These are phyloP conservation scores for Mycosarcoma maydis DNA, from an alignment of 1,284 basidiomycete genomes.

Conservation along the genomic window DNA sequence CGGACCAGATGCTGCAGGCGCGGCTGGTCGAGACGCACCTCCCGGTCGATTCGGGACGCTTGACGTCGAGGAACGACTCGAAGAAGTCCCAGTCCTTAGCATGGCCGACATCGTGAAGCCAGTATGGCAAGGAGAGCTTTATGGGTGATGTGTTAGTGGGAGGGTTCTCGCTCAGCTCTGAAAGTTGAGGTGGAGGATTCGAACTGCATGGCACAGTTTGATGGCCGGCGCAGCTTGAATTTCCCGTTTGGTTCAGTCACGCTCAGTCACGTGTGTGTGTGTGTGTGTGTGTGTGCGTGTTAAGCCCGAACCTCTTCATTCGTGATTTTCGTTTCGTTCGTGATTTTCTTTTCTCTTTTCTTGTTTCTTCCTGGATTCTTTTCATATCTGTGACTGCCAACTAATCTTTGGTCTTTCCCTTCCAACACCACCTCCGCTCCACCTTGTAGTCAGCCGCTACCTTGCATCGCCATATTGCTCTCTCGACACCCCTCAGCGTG, in stretches of 20 bases:
- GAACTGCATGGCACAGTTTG: neutral
- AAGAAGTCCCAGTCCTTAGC: conserved; percentile 25
- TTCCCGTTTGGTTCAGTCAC: neutral
- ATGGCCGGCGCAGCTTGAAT: neutral
- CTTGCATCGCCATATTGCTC: neutral
- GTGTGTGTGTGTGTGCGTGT: too few relatives aligned
- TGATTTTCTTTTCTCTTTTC: too few relatives aligned
- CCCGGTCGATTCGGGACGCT: conserved; percentile 18
- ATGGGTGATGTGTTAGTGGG: neutral
- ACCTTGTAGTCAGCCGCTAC: neutral
- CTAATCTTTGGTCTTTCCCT: neutral
- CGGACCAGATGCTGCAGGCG: conserved; percentile 16
- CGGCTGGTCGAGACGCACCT: conserved; percentile 34
- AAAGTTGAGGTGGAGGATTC: neutral
- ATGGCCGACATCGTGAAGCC: conserved; percentile 20
- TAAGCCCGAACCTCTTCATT: neutral
- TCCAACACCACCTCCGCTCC: conserved; percentile 2
- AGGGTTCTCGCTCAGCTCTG: too few relatives aligned
- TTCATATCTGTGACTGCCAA: neutral
- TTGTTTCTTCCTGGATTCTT: too few relatives aligned
- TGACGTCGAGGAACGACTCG: conserved; percentile 17
- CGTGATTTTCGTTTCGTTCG: conserved; percentile 2
- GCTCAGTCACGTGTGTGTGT: neutral
- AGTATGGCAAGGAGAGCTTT: neutral
- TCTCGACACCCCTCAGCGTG: neutral